These are phyloP conservation scores for Erodium maritimum DNA, from an alignment of 345 rosid genomes.

Conservation along the genomic window DNA sequence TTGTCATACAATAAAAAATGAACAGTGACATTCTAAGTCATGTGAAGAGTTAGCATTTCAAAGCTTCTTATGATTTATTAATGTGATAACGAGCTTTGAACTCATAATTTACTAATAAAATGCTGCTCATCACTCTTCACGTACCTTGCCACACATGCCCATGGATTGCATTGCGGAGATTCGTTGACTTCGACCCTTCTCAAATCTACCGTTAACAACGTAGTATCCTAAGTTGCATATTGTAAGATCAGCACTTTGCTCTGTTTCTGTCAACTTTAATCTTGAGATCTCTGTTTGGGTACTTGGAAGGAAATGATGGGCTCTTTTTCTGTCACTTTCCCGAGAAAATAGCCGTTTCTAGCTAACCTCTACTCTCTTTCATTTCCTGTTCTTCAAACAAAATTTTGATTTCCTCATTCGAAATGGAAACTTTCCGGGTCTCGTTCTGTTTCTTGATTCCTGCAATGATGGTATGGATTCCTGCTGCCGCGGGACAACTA, in stretches of 20 bases:
- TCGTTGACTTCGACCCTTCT: background rate
- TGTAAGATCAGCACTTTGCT: background rate
- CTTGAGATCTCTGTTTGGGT: background rate
- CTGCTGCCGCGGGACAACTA: conserved; percentile 38
- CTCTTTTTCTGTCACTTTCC: background rate
- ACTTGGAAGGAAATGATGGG: background rate
- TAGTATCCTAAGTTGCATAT: background rate
- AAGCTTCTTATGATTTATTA: too few relatives aligned
- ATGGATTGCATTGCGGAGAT: background rate
- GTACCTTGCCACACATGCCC: too few relatives aligned
- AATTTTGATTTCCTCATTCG: background rate
- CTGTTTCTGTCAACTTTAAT: background rate
- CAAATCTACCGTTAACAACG: background rate
- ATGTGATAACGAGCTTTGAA: too few relatives aligned
- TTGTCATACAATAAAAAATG: too few relatives aligned
- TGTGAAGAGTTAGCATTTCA: too few relatives aligned
- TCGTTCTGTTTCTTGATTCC: conserved; percentile 11
- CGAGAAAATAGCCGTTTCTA: background rate
- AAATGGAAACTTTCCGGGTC: background rate
- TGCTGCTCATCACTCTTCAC: too few relatives aligned
- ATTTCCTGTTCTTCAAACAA: too few relatives aligned
- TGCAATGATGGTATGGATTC: conserved; percentile 16
- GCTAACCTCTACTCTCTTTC: too few relatives aligned
- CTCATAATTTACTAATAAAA: too few relatives aligned
- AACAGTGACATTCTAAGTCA: too few relatives aligned